phyloP scores from a whole-genome alignment of 371 early-diverging fungal genomes.

The Rhizopus arrhizus region DNA sequence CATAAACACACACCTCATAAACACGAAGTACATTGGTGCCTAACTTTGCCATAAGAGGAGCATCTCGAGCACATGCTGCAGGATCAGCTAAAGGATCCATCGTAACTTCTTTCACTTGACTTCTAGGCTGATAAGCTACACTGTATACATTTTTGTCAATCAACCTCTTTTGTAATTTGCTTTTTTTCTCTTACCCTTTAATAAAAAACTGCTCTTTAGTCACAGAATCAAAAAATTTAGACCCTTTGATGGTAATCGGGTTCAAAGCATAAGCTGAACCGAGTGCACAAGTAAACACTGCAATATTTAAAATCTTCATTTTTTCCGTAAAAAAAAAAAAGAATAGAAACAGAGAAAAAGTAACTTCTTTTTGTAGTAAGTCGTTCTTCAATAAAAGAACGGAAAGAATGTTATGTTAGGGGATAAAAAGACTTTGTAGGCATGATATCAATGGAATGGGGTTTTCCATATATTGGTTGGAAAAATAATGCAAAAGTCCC shows the following conservation, averaged over 20 bases:
- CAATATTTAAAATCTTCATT: slow-evolving; percentile 14
- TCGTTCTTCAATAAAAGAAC: too few relatives aligned
- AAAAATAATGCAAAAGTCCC: not conserved
- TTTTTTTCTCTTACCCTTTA: slow-evolving; percentile 57
- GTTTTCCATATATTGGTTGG: not conserved
- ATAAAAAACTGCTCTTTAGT: slow-evolving; percentile 77
- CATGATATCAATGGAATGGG: slow-evolving; percentile 22
- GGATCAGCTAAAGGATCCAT: slow-evolving; percentile 69
- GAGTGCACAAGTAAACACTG: slow-evolving; percentile 7
- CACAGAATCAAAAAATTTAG: slow-evolving; percentile 72
- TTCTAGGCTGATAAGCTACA: slow-evolving; percentile 77
- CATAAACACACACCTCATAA: slow-evolving; percentile 54
- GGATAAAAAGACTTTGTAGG: slow-evolving; percentile 15
- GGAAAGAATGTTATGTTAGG: slow-evolving; percentile 14
- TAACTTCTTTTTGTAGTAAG: not conserved
- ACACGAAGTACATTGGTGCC: slow-evolving; percentile 79
- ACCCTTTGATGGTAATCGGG: slow-evolving; percentile 69
- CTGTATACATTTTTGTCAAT: slow-evolving; percentile 14
- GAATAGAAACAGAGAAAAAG: slow-evolving; percentile 1
- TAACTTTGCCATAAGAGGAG: slow-evolving; percentile 66
- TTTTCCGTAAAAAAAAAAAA: not conserved
- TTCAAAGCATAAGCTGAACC: slow-evolving; percentile 45
- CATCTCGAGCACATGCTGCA: slow-evolving; percentile 67
- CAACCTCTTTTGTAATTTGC: not conserved
- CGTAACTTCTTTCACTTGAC: slow-evolving; percentile 25